phyloP scores from a whole-genome alignment of 768 basidiomycete species.

The Naganishia kalamii region DNA sequence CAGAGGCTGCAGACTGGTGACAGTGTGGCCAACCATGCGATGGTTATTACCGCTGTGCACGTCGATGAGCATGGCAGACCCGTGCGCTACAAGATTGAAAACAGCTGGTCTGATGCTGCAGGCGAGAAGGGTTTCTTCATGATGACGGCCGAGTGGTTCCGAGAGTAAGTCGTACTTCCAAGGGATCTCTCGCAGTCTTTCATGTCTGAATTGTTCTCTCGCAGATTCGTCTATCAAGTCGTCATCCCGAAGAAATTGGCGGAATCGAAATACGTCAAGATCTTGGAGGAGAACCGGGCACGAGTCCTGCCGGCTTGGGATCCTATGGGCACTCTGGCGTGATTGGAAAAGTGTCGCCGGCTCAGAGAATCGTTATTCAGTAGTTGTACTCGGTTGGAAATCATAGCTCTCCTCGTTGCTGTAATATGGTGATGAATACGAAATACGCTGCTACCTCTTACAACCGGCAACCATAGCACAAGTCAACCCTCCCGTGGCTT shows the following conservation, averaged over 20 bases:
- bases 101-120: constrained; percentile 75
- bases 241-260: constrained; percentile 77
- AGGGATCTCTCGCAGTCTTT: neutral
- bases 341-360: neutral
- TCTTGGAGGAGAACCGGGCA: constrained; percentile 64
- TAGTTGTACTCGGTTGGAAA: too few relatives aligned
- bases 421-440: too few relatives aligned
- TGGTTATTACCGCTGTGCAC: constrained; percentile 91
- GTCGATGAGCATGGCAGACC: constrained; percentile 68
- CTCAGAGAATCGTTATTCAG: too few relatives aligned
- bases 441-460: too few relatives aligned
- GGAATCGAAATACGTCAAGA: constrained; percentile 69
- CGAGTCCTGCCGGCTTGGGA: constrained; percentile 83
- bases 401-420: too few relatives aligned
- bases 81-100: constrained; percentile 92
- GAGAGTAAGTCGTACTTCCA: constrained; percentile 56
- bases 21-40: constrained; percentile 71
- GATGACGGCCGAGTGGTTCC: constrained; percentile 84
- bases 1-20: constrained; percentile 53
- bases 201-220: neutral
- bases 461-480: too few relatives aligned
- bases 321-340: constrained; percentile 58
- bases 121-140: constrained; percentile 84
- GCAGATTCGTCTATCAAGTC: constrained; percentile 83
- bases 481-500: too few relatives aligned